phyloP scores from a whole-genome alignment of 2,329 filamentous ascomycete species.

The Penicillium sp. region DNA sequence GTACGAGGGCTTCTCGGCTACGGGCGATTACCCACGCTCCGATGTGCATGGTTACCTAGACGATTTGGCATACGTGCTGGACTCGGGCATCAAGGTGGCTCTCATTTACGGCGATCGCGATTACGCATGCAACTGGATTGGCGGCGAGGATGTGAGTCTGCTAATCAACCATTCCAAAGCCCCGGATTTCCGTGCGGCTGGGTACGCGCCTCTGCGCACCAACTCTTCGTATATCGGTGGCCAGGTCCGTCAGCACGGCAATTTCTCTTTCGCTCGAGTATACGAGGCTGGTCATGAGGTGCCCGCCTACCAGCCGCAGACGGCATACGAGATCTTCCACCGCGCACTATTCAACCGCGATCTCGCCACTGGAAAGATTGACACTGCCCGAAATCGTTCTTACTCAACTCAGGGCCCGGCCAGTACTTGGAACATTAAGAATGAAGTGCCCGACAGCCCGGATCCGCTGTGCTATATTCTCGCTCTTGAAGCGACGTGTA shows the following conservation, averaged over 20 bases:
- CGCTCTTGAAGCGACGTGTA: slow-evolving; percentile 41
- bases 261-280: slow-evolving; percentile 51
- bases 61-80: slow-evolving; percentile 50
- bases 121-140: slow-evolving; percentile 58
- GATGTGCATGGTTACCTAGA: slow-evolving; percentile 42
- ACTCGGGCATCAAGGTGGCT: slow-evolving; percentile 56
- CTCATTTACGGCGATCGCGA: slow-evolving; percentile 60
- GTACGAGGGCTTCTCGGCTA: slow-evolving; percentile 45
- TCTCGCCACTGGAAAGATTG: slow-evolving; percentile 53
- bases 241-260: slow-evolving; percentile 47
- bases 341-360: slow-evolving; percentile 53
- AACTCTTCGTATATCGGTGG: slow-evolving; percentile 47
- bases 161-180: slow-evolving; percentile 48
- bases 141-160: slow-evolving; percentile 53
- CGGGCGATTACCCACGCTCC: slow-evolving; percentile 50
- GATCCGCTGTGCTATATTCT: slow-evolving; percentile 49
- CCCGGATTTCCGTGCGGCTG: slow-evolving; percentile 48
- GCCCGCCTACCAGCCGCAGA: slow-evolving; percentile 55
- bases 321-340: slow-evolving; percentile 54
- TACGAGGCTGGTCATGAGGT: slow-evolving; percentile 51
- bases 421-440: slow-evolving; percentile 47
- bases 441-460: slow-evolving; percentile 42
- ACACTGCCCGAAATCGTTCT: slow-evolving; percentile 32
- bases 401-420: slow-evolving; percentile 43
- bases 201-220: slow-evolving; percentile 48